Base-by-base conservation (phyloP, 2,329 filamentous ascomycete species). In the Aspergillus oerlinghausenensis region DNA sequence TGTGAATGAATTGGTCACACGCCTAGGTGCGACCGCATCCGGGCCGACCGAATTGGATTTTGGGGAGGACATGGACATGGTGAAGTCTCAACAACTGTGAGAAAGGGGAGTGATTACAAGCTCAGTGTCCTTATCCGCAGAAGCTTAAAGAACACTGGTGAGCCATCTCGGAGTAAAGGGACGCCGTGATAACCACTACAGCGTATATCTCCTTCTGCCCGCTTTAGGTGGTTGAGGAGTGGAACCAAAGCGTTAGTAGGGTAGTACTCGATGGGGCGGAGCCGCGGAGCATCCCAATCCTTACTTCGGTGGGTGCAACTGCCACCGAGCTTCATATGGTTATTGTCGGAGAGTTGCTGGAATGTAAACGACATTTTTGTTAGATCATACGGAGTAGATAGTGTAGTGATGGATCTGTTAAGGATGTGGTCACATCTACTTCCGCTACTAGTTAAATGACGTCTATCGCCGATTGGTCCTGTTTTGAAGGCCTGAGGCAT, bases 151-250 rank as follows among this genome's bases (percentile, higher is more conserved):
- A 21, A 17, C 25, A 43, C 29, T 7, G 14, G 32, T 35, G 14
- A 35, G 5, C 55, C 40, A 62, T 57, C 48, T 63, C 65, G 65
- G 63, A 57, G 61, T 50, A 60, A 65, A 59, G 57, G 60, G 60
- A 55, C 59, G 61, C 67, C 73, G 74, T 76, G 72, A 73, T 74
- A 68, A 74, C 65, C 70, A 69, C 73, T 76, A 76, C 74, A 59
- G 73, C 74, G 74, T 76, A 76, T 67, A 73, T 75, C 69, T 75
- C 73, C 73, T 76, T 75, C 74, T 75, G 73, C 66, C 69, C 70
- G 69, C 59, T 51, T 57, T 61, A 38, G 32, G 32, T 59, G 59
- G 54, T 60, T 63, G 59, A 60, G 57, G 6, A 50, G 53, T 55
- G 52, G 53, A 47, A 47, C 43, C 43, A 47, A 47, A 47, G 43